phyloP scores from a whole-genome alignment of 331 rosid species.

The Telfairia occidentalis region DNA sequence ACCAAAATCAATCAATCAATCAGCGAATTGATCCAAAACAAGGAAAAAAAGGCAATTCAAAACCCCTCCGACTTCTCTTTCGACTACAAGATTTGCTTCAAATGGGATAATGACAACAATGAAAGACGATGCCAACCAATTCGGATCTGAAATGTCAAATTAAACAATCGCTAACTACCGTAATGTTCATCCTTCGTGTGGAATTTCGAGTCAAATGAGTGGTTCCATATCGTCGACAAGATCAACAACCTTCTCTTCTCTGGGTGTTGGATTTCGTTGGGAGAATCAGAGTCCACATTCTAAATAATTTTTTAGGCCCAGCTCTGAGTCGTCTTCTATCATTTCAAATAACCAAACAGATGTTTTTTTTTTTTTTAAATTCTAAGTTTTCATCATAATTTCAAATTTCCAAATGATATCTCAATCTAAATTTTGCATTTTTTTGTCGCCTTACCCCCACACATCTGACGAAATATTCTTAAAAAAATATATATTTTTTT shows the following conservation, averaged over 20 bases:
- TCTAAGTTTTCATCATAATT: too few species aligned
- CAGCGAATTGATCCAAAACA: background rate
- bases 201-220: background rate
- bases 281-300: background rate
- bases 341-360: too few species aligned
- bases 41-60: background rate
- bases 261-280: background rate
- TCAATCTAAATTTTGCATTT: too few species aligned
- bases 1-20: background rate
- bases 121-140: background rate
- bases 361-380: too few species aligned
- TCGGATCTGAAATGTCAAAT: background rate
- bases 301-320: background rate
- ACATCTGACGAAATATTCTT: too few species aligned
- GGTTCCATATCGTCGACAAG: background rate
- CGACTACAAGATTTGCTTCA: background rate
- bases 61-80: background rate
- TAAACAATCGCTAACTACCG: background rate
- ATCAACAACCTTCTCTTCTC: background rate
- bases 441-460: too few species aligned
- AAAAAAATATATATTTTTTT: too few species aligned
- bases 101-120: background rate
- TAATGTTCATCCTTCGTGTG: background rate
- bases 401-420: too few species aligned
- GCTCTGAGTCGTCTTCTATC: background rate